Evolutionary conservation across 352 stramenopile species (phyloP).

Genomic region (Pythium vanterpoolii): DNA sequence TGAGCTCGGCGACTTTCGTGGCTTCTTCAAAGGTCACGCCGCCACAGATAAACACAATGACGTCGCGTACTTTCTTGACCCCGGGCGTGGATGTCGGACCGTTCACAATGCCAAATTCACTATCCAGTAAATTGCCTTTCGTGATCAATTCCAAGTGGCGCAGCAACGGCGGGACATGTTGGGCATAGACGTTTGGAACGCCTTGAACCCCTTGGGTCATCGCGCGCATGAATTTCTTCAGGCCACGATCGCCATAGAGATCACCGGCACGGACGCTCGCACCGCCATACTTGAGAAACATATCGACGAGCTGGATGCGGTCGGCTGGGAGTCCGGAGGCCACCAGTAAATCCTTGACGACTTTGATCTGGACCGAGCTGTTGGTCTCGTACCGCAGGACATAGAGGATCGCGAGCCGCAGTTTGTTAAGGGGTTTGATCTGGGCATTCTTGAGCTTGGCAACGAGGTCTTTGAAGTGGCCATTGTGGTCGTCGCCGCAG

Average conservation of each 20-base stretch:
- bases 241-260: conserved; percentile 75
- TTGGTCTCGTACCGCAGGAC: conserved; percentile 97
- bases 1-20: conserved; percentile 97
- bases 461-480: conserved; percentile 80
- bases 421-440: conserved; percentile 95
- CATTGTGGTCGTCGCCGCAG: conserved; percentile 82
- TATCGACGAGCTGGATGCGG: conserved; percentile 57
- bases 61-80: conserved; percentile 93
- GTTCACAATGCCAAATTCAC: conserved; percentile 95
- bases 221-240: conserved; percentile 87
- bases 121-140: conserved; percentile 75
- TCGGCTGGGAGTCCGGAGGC: conserved; percentile 41
- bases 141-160: conserved; percentile 89
- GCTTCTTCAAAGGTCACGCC: conserved; percentile 99
- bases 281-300: conserved; percentile 71
- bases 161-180: conserved; percentile 96
- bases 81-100: conserved; percentile 95
- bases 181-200: conserved; percentile 98
- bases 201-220: conserved; percentile 95
- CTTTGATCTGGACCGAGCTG: conserved; percentile 76
- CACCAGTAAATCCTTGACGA: conserved; percentile 65
- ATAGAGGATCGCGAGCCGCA: conserved; percentile 98
- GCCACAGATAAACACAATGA: conserved; percentile 98
- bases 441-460: conserved; percentile 76
- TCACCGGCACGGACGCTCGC: conserved; percentile 60